Evolutionary conservation across 1,139 yeast species (phyloP).

Genomic region (Hyphopichia pseudoburtonii): DNA sequence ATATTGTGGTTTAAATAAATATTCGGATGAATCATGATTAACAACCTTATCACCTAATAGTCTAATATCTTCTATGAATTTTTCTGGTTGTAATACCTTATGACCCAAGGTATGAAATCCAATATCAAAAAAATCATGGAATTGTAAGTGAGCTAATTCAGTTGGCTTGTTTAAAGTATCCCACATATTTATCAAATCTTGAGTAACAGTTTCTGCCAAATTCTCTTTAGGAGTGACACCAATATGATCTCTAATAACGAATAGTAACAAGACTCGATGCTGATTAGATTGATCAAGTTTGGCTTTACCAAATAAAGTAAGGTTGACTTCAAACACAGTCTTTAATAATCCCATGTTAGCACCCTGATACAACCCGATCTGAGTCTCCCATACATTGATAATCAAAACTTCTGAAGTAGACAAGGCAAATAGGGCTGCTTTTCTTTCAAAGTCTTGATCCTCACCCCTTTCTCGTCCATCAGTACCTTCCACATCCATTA

Average conservation of each 20-base stretch:
- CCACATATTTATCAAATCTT: slow-evolving; percentile 82
- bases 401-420: slow-evolving; percentile 89
- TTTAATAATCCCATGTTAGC: slow-evolving; percentile 94
- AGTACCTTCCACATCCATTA: slow-evolving; percentile 96
- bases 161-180: slow-evolving; percentile 69
- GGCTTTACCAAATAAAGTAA: slow-evolving; percentile 65
- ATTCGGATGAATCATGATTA: slow-evolving; percentile 31
- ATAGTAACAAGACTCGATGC: slow-evolving; percentile 74
- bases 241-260: slow-evolving; percentile 89
- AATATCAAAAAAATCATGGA: slow-evolving; percentile 81
- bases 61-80: slow-evolving; percentile 65
- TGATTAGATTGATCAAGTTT: slow-evolving; percentile 33
- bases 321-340: slow-evolving; percentile 94
- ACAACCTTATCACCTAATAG: slow-evolving; percentile 62
- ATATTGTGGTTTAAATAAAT: slow-evolving; percentile 65
- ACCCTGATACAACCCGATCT: slow-evolving; percentile 94
- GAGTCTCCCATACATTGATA: slow-evolving; percentile 95
- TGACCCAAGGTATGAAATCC: slow-evolving; percentile 83
- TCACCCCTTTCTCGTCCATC: slow-evolving; percentile 98
- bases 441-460: slow-evolving; percentile 96
- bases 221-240: slow-evolving; percentile 84
- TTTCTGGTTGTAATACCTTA: slow-evolving; percentile 75
- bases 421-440: slow-evolving; percentile 91
- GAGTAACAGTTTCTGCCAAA: slow-evolving; percentile 63
- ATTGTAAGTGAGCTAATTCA: slow-evolving; percentile 49